Evolutionary conservation across 1,139 yeast genomes (phyloP).

Genomic region (Yamadazyma friedrichii): DNA sequence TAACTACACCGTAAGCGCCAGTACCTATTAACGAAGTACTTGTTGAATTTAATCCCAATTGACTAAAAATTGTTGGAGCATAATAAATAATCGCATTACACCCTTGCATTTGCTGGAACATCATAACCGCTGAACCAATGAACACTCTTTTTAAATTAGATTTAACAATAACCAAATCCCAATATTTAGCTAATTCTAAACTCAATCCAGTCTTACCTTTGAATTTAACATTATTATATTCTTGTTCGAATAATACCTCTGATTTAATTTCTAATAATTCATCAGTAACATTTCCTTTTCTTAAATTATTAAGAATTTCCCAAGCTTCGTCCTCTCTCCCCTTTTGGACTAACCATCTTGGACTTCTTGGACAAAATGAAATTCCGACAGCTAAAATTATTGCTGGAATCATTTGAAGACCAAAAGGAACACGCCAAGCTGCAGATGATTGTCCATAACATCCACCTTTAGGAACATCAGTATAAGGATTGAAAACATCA

Average conservation of each 20-base stretch:
- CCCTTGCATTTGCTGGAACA: constrained; percentile 55
- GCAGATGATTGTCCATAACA: constrained; percentile 41
- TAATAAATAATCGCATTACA: constrained; percentile 73
- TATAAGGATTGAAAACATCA: constrained; percentile 16
- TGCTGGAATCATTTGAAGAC: constrained; percentile 26
- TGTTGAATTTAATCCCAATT: constrained; percentile 17
- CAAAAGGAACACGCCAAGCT: constrained; percentile 27
- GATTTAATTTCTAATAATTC: constrained; percentile 21
- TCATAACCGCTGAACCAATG: constrained; percentile 62
- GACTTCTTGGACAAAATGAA: constrained; percentile 20
- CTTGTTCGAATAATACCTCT: constrained; percentile 19
- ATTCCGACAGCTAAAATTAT: constrained; percentile 17
- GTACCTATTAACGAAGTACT: constrained; percentile 32
- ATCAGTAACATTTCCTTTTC: constrained; percentile 16
- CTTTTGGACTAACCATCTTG: constrained; percentile 21
- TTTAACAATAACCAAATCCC: constrained; percentile 16
- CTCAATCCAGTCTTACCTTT: constrained; percentile 12
- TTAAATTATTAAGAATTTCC: constrained; percentile 22
- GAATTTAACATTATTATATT: constrained; percentile 15
- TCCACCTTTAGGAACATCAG: constrained; percentile 15
- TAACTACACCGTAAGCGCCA: constrained; percentile 57
- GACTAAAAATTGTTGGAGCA: constrained; percentile 35
- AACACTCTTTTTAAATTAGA: constrained; percentile 41
- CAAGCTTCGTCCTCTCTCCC: constrained; percentile 19
- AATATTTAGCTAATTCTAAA: constrained; percentile 15